Conservation (phyloP, 805 yeast species). For the Candida arabinofermentans region DNA sequence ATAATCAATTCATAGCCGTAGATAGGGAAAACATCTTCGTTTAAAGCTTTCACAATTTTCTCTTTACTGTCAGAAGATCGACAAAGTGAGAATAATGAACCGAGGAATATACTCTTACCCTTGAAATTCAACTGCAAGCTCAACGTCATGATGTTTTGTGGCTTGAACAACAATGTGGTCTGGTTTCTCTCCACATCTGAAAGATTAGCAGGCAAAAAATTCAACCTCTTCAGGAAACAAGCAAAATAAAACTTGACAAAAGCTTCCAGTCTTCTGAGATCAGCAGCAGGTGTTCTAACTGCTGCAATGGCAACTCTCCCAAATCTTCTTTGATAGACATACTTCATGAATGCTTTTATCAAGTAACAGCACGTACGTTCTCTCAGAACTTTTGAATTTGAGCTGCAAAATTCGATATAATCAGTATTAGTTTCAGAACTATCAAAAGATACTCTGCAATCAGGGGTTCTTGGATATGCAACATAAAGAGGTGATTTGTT, state of each 20-base stretch:
- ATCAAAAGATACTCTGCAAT: no score
- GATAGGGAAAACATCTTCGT: background rate
- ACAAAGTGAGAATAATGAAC: no score
- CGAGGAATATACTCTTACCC: conserved; percentile 4
- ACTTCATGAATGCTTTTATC: no score
- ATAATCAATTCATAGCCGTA: conserved; percentile 2
- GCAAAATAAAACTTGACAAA: background rate
- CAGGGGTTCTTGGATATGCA: no score
- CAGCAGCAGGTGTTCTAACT: background rate
- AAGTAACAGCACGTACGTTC: no score
- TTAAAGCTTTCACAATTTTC: background rate
- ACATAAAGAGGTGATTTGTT: no score
- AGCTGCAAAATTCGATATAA: no score
- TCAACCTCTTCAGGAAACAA: background rate
- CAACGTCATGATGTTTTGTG: background rate
- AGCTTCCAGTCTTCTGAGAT: background rate
- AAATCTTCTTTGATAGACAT: background rate
- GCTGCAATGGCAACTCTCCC: background rate
- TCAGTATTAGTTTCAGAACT: no score
- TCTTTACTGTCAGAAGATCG: background rate
- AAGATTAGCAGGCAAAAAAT: background rate
- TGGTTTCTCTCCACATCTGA: background rate
- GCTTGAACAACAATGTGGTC: background rate
- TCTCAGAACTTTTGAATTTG: no score
- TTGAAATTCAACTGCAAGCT: conserved; percentile 6